Evolutionary conservation across 176 grass and related monocot species (phyloP), one percentile per base, ranked within the genome.

Genomic region (Bromus sterilis): DNA sequence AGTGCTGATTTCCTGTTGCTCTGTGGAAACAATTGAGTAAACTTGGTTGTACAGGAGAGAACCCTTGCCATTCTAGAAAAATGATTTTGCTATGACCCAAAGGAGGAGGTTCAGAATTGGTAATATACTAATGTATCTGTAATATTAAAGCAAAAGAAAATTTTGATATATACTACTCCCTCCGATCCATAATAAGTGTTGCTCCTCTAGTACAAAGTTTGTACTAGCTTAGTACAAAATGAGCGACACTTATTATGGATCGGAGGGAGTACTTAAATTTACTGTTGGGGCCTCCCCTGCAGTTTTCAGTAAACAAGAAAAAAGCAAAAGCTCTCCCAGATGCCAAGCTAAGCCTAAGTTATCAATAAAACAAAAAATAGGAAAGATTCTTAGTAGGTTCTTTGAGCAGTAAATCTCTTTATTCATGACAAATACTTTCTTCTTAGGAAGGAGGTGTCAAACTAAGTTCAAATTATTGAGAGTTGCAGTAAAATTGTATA

Each of bases 51-150:
- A 76, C 24, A 44, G 13, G 30, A 72, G 41, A 68, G 30, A 60
- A 68, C 35, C 37, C 29, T 75, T 76, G 53, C 40, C 12, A 30
- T 37, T 51, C 28, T 70, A 77, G 15, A 28, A 15, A 42, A 40
- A 60, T 21, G 6, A 44, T 31, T 58, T 58, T 14, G 28, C 29
- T 66, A 80, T 53, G 44, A 14, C 44, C 36, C 21, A 80, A 53
- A 74, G 42, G 5, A 66, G 15, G 14, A 78, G 15, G 32, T 13
- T 65, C 23, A 29, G 28, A 68, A 40, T 30, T 67, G 23, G 36
- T 48, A 83, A 82, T 62, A 5, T 46, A 80, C 77, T 48, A 83
- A 82, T 62, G 8, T 46, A 80, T 82, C 55, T 43, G 76, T 16
- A 83, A 63, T 56, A 57, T 9, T 56, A 66, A 36, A 56, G 44